phyloP scores from a whole-genome alignment of 768 basidiomycete species.

The Leccinum subtestaceum region DNA sequence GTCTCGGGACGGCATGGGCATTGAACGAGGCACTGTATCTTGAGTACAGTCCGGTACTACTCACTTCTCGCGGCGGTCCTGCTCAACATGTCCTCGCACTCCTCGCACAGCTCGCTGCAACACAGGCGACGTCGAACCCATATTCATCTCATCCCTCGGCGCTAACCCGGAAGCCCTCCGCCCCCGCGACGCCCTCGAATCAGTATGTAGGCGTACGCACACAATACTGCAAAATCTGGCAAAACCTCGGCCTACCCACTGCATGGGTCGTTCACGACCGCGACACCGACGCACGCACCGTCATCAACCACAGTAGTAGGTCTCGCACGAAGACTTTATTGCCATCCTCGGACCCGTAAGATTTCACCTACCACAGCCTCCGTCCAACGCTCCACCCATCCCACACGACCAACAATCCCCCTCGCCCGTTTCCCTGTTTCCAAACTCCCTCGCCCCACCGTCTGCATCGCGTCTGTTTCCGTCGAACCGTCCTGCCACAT shows the following conservation, averaged over 20 bases:
- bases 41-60: slow-evolving; percentile 77
- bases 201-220: slow-evolving; percentile 67
- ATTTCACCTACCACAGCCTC: too few relatives aligned
- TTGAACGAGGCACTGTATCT: slow-evolving; percentile 48
- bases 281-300: slow-evolving; percentile 68
- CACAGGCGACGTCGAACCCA: slow-evolving; percentile 40
- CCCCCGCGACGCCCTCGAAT: slow-evolving; percentile 63
- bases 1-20: too few relatives aligned
- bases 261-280: slow-evolving; percentile 81
- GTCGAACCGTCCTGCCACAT: too few relatives aligned
- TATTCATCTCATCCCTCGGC: slow-evolving; percentile 71
- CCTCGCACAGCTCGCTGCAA: slow-evolving; percentile 58
- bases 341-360: too few relatives aligned
- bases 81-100: slow-evolving; percentile 71
- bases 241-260: slow-evolving; percentile 67
- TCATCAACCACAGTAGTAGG: slow-evolving; percentile 88
- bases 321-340: too few relatives aligned
- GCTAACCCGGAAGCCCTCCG: slow-evolving; percentile 67
- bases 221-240: slow-evolving; percentile 72
- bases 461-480: too few relatives aligned
- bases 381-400: too few relatives aligned
- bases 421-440: too few relatives aligned
- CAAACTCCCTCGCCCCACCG: too few relatives aligned
- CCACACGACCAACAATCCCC: too few relatives aligned
- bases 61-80: slow-evolving; percentile 66